Conservation (phyloP, 805 yeast genomes). For the Metschnikowia dekortorum region DNA sequence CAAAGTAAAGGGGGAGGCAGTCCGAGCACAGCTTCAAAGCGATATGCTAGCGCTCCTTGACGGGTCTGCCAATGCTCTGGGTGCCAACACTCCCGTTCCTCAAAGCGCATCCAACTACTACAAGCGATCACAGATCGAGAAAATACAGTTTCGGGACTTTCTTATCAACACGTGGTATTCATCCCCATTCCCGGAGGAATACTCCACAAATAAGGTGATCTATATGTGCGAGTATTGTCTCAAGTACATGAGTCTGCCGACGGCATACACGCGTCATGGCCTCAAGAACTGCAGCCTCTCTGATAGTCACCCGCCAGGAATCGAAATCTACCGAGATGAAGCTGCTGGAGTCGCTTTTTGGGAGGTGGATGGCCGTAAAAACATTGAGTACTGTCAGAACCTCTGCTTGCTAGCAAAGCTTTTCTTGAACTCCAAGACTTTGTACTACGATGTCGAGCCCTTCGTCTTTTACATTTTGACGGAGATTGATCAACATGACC, state of each 20-base stretch:
- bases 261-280: conserved; percentile 63
- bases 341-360: conserved; percentile 30
- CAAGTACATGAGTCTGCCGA: conserved; percentile 70
- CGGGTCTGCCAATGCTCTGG: conserved; percentile 14
- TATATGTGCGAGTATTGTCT: conserved; percentile 83
- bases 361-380: conserved; percentile 76
- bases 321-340: conserved; percentile 38
- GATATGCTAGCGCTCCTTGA: conserved; percentile 4
- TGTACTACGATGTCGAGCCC: conserved; percentile 94
- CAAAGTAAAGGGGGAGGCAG: conserved; percentile 1
- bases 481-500: conserved; percentile 48
- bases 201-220: conserved; percentile 55
- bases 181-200: conserved; percentile 90
- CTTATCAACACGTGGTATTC: conserved; percentile 90
- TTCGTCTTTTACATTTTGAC: conserved; percentile 84
- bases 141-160: conserved; percentile 64
- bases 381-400: conserved; percentile 80
- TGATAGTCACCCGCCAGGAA: conserved; percentile 60
- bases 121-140: conserved; percentile 44
- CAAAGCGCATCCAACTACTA: conserved; percentile 18
- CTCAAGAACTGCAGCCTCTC: conserved; percentile 59
- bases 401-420: conserved; percentile 84
- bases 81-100: conserved; percentile 11
- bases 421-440: conserved; percentile 84
- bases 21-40: conserved; percentile 27